Base-by-base conservation (phyloP, 139 green algal species). In the Coelastrella sp. region DNA sequence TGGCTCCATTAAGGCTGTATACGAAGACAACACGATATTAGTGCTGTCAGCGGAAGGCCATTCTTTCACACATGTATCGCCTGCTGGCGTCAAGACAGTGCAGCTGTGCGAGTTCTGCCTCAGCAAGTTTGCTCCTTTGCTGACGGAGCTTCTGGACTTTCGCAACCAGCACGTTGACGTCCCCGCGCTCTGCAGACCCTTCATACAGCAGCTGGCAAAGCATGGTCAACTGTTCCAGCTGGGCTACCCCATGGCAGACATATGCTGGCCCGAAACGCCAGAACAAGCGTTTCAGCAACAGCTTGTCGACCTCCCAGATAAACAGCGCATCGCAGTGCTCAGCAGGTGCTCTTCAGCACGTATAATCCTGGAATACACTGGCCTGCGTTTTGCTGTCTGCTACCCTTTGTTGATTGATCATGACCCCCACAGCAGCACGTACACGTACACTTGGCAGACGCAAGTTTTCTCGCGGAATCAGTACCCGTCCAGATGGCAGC, bases 91-190 rank as follows among this genome's bases (percentile, higher is more conserved):
- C 25, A n/a, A 70, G 58, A 92, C 87, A 11, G 92, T 92, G 15
- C 95, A 97, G 83, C 79, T 96, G 5, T 93, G 82, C 49, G 79
- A 94, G 22, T 97, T 93, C 68, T 94, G 93, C 15, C 85, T 96
- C 6, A 93, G 75, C 7, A 85, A 90, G 11, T 93, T 94, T 17
- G 73, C 75, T 24, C 65, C 82, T 20, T 57, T 89, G 25, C 85
- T 96, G 3, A 82, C 92, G 6, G 84, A 93, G 19, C 90, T 93
- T 19, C 78, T 97, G 25, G 89, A 92, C 24, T 96, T 96, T 84
- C 88, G 95, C 20, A 97, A 97, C 60, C 85, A 81, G 56, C 73
- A 90, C 20, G 17, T 88, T 9, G 85, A 90, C 17, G 57, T 78
- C 5, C 85, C 85, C 58, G 58, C 59, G 7, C 24, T 76, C 6